Percentiles rank a stretch among this genome's conserved stretches.
These are phyloP conservation scores for Aureoboletus auriporus DNA, from an alignment of 768 basidiomycete species.

Conservation along the genomic window DNA sequence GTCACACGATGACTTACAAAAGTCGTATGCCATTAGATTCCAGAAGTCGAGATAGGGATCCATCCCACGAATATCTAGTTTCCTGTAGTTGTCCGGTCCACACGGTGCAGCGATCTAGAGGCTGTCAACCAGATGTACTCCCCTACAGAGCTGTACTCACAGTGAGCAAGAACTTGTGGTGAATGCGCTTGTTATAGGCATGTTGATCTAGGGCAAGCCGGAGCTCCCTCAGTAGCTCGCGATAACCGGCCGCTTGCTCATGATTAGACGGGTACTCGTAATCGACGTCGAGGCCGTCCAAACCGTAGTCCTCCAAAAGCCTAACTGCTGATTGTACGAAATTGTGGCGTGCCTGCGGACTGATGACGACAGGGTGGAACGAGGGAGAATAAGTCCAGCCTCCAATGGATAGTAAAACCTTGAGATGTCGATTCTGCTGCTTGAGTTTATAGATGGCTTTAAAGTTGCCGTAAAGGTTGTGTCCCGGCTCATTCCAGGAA, in stretches of 20 bases:
- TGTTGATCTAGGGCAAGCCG: slow-evolving; percentile 73
- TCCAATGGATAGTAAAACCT: slow-evolving; percentile 83
- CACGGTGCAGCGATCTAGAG: slow-evolving; percentile 87
- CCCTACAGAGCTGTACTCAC: slow-evolving; percentile 39
- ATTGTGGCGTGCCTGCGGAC: slow-evolving; percentile 53
- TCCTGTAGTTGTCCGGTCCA: slow-evolving; percentile 81
- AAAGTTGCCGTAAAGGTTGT: slow-evolving; percentile 93
- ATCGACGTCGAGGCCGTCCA: slow-evolving; percentile 91
- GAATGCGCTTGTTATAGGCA: slow-evolving; percentile 55
- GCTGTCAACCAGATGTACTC: background rate
- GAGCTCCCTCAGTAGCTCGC: slow-evolving; percentile 74
- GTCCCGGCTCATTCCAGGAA: slow-evolving; percentile 89
- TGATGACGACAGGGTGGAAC: slow-evolving; percentile 79
- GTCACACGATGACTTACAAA: slow-evolving; percentile 42
- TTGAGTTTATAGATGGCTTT: slow-evolving; percentile 92
- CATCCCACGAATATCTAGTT: slow-evolving; percentile 79
- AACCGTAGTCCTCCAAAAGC: slow-evolving; percentile 84
- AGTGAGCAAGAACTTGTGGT: slow-evolving; percentile 69
- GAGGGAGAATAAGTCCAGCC: slow-evolving; percentile 92
- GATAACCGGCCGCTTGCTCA: slow-evolving; percentile 77
- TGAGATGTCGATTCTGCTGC: slow-evolving; percentile 77
- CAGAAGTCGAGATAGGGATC: slow-evolving; percentile 87
- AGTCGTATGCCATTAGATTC: slow-evolving; percentile 97
- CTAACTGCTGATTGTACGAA: slow-evolving; percentile 82
- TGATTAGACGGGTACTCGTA: slow-evolving; percentile 89